Evolutionary conservation across 2,329 filamentous ascomycete genomes (phyloP), one percentile per base, ranked within the genome.

Genomic region (Emydomyces testavorans): DNA sequence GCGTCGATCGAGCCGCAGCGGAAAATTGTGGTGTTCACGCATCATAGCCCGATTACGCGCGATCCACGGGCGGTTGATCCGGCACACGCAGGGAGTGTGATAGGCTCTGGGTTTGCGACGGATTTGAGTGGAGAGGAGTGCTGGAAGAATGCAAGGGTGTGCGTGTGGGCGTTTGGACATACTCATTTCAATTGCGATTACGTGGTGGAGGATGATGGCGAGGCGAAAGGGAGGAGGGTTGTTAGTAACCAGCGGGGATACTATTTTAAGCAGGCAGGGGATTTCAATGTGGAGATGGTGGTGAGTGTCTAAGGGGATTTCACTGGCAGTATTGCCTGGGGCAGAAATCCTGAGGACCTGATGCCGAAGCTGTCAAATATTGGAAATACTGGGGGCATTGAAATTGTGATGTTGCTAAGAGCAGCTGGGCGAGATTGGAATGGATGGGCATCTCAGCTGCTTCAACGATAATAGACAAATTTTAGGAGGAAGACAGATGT

Each of bases 121-220:
- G 65, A 73, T 53, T 53, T 74, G 37, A 58, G 54, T 0, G 48
- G 31, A 1, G 60, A 72, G 42, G 23, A 48, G 10, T 71, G 69
- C 46, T 72, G 65, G 65, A 60, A 46, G 26, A 64, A 57, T 46
- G 50, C 49, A 0, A 58, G 50, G 3, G 70, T 73, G 3, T 60
- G 57, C 29, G 18, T 70, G 2, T 73, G 70, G 71, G 70, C 65
- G 1, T 73, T 71, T 58, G 70, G 71, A 1, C 71, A 74, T 53
- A 74, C 71, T 10, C 71, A 74, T 56, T 71, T 61, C 52, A 71
- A 68, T 52, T 70, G 64, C 54, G 60, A 65, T 43, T 71, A 66
- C 45, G 39, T 51, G 6, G 38, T 49, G 15, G n/a, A 26, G 2
- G 10, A 26, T 7, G 61, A 65, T 11, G 57, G 57, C 4, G 42